Percentiles rank a stretch among this genome's conserved stretches.
These are phyloP conservation scores for Cytidiella melzeri DNA, from an alignment of 768 basidiomycete genomes.

Conservation along the genomic window DNA sequence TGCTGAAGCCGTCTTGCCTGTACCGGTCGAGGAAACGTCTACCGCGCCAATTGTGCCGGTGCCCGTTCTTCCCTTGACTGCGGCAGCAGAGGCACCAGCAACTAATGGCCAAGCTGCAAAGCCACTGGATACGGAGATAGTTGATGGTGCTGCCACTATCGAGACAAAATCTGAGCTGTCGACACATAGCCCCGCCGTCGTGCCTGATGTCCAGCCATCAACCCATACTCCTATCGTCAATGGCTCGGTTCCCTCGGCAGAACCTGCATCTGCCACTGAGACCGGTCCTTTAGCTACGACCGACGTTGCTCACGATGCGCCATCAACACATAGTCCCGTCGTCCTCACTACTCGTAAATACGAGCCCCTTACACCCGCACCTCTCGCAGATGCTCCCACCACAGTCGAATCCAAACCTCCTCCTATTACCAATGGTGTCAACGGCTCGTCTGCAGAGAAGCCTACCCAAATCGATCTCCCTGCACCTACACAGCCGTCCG, in stretches of 20 bases:
- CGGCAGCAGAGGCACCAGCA: conserved; percentile 9
- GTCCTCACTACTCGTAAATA: not conserved
- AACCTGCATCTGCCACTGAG: conserved; percentile 3
- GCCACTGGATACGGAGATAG: conserved; percentile 1
- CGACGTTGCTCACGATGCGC: conserved; percentile 7
- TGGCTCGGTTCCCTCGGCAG: not conserved
- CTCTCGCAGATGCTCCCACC: not conserved
- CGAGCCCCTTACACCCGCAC: not conserved
- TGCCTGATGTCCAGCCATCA: conserved; percentile 6
- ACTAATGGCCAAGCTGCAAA: not conserved
- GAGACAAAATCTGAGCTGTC: not conserved
- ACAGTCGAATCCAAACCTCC: not conserved
- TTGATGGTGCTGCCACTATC: conserved; percentile 1
- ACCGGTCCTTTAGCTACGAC: conserved; percentile 6
- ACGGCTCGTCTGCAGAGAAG: not conserved
- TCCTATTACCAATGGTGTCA: not conserved
- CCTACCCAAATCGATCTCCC: conserved; percentile 2
- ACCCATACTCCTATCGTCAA: conserved; percentile 10
- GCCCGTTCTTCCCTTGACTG: conserved; percentile 14
- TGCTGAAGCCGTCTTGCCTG: conserved; percentile 4
- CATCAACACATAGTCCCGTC: conserved; percentile 10
- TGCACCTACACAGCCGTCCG: conserved; percentile 4
- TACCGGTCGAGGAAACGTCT: conserved; percentile 1
- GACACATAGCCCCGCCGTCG: conserved; percentile 4
- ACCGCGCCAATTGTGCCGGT: conserved; percentile 18